These are phyloP conservation scores for Vigna hirtella DNA, from an alignment of 306 rosid species.

Conservation along the genomic window DNA sequence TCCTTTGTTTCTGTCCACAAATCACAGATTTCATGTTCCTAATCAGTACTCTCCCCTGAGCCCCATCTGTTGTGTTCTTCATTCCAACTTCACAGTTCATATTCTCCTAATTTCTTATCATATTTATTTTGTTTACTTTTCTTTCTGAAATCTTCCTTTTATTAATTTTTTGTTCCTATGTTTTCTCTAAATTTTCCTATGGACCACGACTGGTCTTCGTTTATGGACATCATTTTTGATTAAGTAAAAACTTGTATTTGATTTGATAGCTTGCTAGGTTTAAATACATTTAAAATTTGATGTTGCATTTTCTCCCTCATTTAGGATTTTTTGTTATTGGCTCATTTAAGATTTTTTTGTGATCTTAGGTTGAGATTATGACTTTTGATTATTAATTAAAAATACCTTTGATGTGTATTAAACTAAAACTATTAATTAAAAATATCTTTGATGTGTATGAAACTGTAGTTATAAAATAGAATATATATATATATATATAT, in stretches of 20 bases:
- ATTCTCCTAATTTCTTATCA: neutral
- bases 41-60: neutral
- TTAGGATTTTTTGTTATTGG: neutral
- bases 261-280: neutral
- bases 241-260: neutral
- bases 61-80: neutral
- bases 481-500: neutral
- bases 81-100: neutral
- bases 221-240: neutral
- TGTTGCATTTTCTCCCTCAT: neutral
- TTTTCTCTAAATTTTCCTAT: neutral
- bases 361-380: neutral
- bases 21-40: neutral
- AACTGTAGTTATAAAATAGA: neutral
- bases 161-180: neutral
- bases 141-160: neutral
- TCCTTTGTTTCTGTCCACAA: neutral
- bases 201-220: neutral
- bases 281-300: neutral
- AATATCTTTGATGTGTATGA: neutral
- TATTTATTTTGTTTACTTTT: neutral
- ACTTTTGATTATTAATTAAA: neutral
- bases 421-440: conserved; percentile 1
- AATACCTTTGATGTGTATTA: conserved; percentile 1
- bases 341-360: neutral